Conservation (phyloP, 164 flowering plant genomes). For the Chimonanthus praecox region DNA sequence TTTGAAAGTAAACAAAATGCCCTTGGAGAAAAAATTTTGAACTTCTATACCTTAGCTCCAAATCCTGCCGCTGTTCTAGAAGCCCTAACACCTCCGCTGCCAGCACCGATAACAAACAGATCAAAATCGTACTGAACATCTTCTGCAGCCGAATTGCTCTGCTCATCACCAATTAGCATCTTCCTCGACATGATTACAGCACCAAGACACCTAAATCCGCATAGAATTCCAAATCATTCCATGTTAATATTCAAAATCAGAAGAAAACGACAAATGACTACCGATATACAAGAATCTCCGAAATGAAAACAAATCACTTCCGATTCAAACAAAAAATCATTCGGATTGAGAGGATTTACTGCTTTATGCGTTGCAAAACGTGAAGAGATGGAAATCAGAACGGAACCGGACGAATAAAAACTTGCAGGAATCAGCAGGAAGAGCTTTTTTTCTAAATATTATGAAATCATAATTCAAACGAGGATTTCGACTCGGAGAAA, state of each 20-base stretch:
- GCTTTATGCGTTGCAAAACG: no score
- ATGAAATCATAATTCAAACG: not conserved
- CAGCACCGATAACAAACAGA: conserved; percentile 93
- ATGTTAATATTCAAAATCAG: no score
- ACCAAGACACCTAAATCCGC: conserved; percentile 2
- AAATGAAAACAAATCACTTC: not conserved
- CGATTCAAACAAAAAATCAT: not conserved
- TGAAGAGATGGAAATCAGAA: not conserved
- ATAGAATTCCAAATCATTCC: conserved; percentile 3
- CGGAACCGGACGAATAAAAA: not conserved
- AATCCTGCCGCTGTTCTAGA: conserved; percentile 71
- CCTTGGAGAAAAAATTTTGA: not conserved
- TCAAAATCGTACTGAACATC: conserved; percentile 65
- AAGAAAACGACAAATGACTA: not conserved
- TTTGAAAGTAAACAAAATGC: not conserved
- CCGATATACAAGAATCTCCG: not conserved
- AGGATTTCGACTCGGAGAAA: not conserved
- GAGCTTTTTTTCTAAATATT: not conserved
- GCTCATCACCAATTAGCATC: conserved; percentile 74
- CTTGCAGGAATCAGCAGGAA: not conserved
- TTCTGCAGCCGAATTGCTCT: conserved; percentile 24
- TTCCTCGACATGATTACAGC: conserved; percentile 54
- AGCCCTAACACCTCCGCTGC: conserved; percentile 97
- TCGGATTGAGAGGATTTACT: not conserved
- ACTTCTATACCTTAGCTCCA: conserved; percentile 68